Percentiles rank a stretch among this genome's conserved stretches.
These are phyloP conservation scores for Ustilago shanxiensis DNA, from an alignment of 1,284 basidiomycete genomes.

Conservation along the genomic window DNA sequence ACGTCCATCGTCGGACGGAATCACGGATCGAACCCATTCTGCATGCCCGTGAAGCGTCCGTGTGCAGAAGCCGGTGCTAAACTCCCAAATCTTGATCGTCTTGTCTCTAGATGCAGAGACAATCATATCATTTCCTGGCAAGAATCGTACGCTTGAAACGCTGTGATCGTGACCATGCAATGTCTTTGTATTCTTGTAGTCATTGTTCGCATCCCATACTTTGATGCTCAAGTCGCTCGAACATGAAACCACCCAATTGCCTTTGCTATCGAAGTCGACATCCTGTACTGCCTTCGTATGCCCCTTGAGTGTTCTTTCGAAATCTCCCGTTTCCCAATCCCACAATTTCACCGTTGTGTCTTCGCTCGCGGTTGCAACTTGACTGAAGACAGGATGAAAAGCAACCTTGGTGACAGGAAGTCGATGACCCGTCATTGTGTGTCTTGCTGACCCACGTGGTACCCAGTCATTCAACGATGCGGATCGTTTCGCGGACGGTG, in stretches of 20 bases:
- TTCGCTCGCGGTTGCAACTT: conserved; percentile 86
- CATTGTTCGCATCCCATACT: conserved; percentile 88
- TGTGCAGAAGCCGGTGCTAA: conserved; percentile 77
- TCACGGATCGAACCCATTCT: conserved; percentile 79
- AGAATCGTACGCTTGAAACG: conserved; percentile 84
- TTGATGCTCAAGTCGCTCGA: conserved; percentile 91
- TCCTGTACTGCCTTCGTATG: conserved; percentile 90
- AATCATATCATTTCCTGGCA: conserved; percentile 84
- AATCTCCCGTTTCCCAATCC: conserved; percentile 95
- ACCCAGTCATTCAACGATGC: conserved; percentile 83
- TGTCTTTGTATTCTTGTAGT: conserved; percentile 88
- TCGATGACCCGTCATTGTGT: conserved; percentile 84
- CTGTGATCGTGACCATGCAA: conserved; percentile 91
- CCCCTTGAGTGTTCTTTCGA: conserved; percentile 89
- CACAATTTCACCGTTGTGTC: conserved; percentile 90
- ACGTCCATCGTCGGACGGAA: conserved; percentile 82
- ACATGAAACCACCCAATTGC: conserved; percentile 84
- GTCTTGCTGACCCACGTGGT: conserved; percentile 82
- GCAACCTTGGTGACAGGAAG: conserved; percentile 81
- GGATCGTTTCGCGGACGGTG: conserved; percentile 76
- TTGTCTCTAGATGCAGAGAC: conserved; percentile 88
- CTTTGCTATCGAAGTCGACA: conserved; percentile 87
- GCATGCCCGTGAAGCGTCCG: conserved; percentile 73
- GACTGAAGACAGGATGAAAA: conserved; percentile 87
- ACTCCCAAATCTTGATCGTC: conserved; percentile 87